Base-by-base conservation (phyloP, 75 land plant genomes). In the Picea glauca region DNA sequence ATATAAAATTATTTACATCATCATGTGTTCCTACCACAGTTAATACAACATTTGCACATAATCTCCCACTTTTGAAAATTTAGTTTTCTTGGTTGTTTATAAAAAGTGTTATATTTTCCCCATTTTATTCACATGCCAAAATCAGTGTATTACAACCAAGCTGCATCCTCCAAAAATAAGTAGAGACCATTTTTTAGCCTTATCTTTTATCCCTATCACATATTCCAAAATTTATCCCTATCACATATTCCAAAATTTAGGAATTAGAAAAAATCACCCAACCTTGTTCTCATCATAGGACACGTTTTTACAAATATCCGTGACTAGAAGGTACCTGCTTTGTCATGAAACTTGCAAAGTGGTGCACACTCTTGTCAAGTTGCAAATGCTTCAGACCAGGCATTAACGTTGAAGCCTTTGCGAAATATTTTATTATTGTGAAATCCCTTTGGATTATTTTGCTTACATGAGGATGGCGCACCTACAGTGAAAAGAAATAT, bases 331-430 rank as follows among this genome's bases (percentile, higher is more conserved):
- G 14, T 63, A 91, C 93, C 80, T 93, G 95, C 60, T 91, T 87
- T 87, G 92, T 85, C 96, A 93, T 93, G 76, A 89, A 93, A 38
- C 90, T 91, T n/a, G 96, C 96, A 85, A 93, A 93, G 60, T 93
- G 96, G 33, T 89, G 94, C 31, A 93, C 91, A 80, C 90, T 91
- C 79, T 93, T 94, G 74, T 93, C 96, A 61, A 93, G 83, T 72
- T 94, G 80, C 80, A 91, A 68, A 90, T 91, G 90, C 38, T 78
- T 81, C 46, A 93, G 38, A 5, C 90, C 74, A 46, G 96, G 91
- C 31, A 93, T 58, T 12, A 81, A 70, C 13, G 58, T 85, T 20
- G 91, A 91, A 15, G 84, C 60, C 58, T 82, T 91, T 57, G 93
- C 96, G 26, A 85, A 82, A 75, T 73, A 13, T 74, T 93, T 84